Base-by-base conservation (phyloP, 768 basidiomycete genomes). In the Auriscalpium microsporum region DNA sequence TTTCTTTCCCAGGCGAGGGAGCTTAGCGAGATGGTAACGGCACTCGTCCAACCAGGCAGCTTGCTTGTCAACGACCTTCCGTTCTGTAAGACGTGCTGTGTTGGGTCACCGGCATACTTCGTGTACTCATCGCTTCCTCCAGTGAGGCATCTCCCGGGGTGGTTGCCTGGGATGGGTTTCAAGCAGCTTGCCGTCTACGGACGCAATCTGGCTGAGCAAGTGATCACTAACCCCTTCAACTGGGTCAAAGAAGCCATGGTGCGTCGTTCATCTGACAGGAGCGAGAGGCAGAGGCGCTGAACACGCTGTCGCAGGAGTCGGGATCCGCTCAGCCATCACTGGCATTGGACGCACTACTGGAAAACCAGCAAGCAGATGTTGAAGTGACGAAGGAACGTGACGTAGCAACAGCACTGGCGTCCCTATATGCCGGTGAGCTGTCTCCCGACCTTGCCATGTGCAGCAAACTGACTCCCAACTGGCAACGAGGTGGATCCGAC, bases 151-250 rank as follows among this genome's bases (percentile, higher is more conserved):
- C 63, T 88, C 28, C 88, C 88, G 0, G 63, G 65, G 45, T 88
- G 84, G 83, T 70, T 80, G 48, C 88, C 88, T 19, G 86, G 86
- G 10, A 76, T 81, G 5, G 77, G 76, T 2, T 91, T 89, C 71
- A 79, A 80, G 65, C 68, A 70, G 17, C 83, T 83, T 56, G 84
- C 86, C 1, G 68, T 55, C 8, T 64, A 57, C 9, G 88, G 87
- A 87, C 86, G 79, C 65, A 74, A 73, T 34, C 78, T 76, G 69
- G 78, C 87, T 68, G 76, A 81, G 48, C 79, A 81, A 58, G 84
- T 82, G 50, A 80, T 82, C 17, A 79, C 88, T 34, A 70, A 71
- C 55, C 85, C 87, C 8, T 88, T 78, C 54, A 76, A 79, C 42
- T 80, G 72, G 48, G 76, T 82, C 53, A 78, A 80, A 68, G 71